Evolutionary conservation across 163 green algal species (phyloP).

Genomic region (Picocystis sp.): DNA sequence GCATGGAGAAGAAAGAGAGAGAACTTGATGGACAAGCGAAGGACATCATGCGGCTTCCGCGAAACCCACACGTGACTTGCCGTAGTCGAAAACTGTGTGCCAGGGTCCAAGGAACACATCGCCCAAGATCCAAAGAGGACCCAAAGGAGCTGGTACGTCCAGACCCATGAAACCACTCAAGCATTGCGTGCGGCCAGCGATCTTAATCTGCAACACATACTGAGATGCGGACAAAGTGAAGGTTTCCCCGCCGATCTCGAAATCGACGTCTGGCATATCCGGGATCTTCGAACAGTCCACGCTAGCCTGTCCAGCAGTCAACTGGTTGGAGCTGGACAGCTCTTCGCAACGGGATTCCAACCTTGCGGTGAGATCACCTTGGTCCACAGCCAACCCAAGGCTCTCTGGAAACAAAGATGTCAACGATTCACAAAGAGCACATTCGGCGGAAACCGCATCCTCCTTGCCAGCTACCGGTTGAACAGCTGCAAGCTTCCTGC

Average conservation of each 20-base stretch:
- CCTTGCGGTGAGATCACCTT: too few relatives aligned
- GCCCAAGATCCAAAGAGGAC: slow-evolving; percentile 93
- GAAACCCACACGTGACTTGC: slow-evolving; percentile 28
- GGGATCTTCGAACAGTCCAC: slow-evolving; percentile 69
- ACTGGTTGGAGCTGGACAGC: neutral
- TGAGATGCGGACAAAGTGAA: slow-evolving; percentile 64
- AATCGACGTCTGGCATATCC: slow-evolving; percentile 57
- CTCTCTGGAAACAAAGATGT: too few relatives aligned
- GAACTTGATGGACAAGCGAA: too few relatives aligned
- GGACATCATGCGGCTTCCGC: slow-evolving; percentile 14
- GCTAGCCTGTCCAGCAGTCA: slow-evolving; percentile 25
- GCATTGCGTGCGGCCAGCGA: slow-evolving; percentile 54
- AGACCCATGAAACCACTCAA: slow-evolving; percentile 88
- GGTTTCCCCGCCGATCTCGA: slow-evolving; percentile 59
- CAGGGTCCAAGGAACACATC: slow-evolving; percentile 94
- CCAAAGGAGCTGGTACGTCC: slow-evolving; percentile 32
- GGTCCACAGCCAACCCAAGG: too few relatives aligned
- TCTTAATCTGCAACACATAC: slow-evolving; percentile 70
- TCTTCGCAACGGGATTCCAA: too few relatives aligned
- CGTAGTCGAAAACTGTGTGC: slow-evolving; percentile 84
- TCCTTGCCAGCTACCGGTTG: too few relatives aligned
- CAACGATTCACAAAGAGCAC: too few relatives aligned
- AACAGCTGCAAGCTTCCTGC: too few relatives aligned
- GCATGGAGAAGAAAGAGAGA: too few relatives aligned
- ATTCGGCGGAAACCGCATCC: too few relatives aligned